These are phyloP conservation scores for Antitrichia curtipendula DNA, from an alignment of 225 moss, liverwort and hornwort genomes.

Conservation along the genomic window DNA sequence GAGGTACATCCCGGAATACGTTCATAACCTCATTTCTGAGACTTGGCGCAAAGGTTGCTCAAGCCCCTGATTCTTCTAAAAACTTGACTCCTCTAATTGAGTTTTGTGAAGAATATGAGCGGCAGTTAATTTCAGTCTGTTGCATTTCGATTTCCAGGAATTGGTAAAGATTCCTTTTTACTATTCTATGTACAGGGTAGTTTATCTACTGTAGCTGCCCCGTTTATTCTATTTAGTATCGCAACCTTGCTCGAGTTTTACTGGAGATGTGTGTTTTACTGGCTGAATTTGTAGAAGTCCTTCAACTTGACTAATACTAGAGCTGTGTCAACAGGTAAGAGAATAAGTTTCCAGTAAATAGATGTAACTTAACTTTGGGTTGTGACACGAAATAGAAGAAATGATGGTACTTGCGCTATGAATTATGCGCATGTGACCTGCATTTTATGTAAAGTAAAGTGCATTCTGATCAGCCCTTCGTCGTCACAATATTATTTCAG, in stretches of 20 bases:
- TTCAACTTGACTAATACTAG: neutral
- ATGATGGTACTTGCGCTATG: neutral
- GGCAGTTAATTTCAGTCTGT: neutral
- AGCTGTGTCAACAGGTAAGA: neutral
- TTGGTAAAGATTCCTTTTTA: neutral
- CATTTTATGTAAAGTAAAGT: neutral
- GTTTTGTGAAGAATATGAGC: neutral
- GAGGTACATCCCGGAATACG: conserved; percentile 1
- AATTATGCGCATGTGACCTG: neutral
- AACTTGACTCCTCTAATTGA: neutral
- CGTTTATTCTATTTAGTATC: neutral
- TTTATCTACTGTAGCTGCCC: neutral
- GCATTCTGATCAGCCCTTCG: neutral
- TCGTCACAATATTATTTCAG: neutral
- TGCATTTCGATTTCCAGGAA: neutral
- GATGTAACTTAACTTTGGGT: neutral
- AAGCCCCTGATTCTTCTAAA: neutral
- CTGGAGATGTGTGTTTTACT: neutral
- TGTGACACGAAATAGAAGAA: neutral
- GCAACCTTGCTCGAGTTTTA: neutral
- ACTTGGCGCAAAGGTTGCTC: neutral
- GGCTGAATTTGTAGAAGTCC: neutral
- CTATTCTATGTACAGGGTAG: neutral
- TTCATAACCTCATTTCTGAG: neutral
- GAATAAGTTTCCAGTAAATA: neutral